Conservation (phyloP, 164 flowering plant genomes). For the Chimonanthus praecox region DNA sequence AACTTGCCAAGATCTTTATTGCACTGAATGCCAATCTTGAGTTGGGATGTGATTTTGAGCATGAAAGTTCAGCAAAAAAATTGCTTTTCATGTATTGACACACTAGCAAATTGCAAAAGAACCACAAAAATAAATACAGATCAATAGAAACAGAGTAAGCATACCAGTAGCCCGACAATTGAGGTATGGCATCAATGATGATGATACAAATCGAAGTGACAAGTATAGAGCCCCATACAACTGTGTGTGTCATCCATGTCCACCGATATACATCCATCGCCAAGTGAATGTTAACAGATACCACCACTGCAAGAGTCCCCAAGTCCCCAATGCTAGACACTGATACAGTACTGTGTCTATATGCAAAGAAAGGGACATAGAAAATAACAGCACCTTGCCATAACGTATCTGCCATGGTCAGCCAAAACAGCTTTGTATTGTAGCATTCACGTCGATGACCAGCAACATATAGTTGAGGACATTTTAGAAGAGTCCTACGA, state of each 20-base stretch:
- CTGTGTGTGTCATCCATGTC: slow-evolving; percentile 80
- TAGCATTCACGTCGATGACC: slow-evolving; percentile 81
- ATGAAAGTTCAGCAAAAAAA: no score
- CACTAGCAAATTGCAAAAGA: background rate
- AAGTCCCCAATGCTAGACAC: slow-evolving; percentile 75
- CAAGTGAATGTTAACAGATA: slow-evolving; percentile 80
- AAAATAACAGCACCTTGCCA: slow-evolving; percentile 85
- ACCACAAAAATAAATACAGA: no score
- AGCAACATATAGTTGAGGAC: slow-evolving; percentile 82
- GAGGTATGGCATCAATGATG: slow-evolving; percentile 64
- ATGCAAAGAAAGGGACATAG: slow-evolving; percentile 66
- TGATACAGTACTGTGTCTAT: slow-evolving; percentile 59
- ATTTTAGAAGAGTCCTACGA: slow-evolving; percentile 55
- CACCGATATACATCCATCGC: slow-evolving; percentile 91
- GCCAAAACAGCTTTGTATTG: slow-evolving; percentile 61
- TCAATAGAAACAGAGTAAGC: slow-evolving; percentile 10
- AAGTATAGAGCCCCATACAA: slow-evolving; percentile 86
- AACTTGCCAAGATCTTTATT: no score
- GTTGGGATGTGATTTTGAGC: no score
- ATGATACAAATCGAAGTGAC: slow-evolving; percentile 75
- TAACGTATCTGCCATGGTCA: slow-evolving; percentile 80
- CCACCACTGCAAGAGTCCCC: slow-evolving; percentile 83
- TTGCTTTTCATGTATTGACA: no score
- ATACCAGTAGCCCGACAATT: slow-evolving; percentile 75
- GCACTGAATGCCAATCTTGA: no score